Base-by-base conservation (phyloP, 2,329 filamentous ascomycete species). In the Colletotrichum coccodes region DNA sequence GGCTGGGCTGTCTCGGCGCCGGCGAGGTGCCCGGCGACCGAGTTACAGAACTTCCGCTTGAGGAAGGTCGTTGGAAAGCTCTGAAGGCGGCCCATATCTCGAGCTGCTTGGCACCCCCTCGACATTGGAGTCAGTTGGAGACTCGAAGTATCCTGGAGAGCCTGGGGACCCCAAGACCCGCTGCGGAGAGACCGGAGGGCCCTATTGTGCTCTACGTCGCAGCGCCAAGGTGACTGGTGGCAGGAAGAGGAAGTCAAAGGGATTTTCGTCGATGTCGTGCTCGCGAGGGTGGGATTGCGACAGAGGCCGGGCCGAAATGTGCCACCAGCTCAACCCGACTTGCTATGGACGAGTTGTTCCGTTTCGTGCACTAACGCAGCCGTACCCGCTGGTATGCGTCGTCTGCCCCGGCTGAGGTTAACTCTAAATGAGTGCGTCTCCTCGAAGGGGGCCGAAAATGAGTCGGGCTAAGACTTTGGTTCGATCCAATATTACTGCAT, bases 281-380 rank as follows among this genome's bases (percentile, higher is more conserved):
- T 68, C 49, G 26, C 61, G 40, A 47, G 65, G 65, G 54, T 59
- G 46, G n/a, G n/a, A 65, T 68, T 53, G 54, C 65, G 65, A 68
- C 61, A 68, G 47, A 54, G 34, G 34, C 6, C 23, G 38, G 32
- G 32, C 47, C 21, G 40, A 60, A 32, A 34, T n/a, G 34, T 26
- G 47, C 14, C 40, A 23, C 9, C 6, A 18, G 52, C 52, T 50
- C 30, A 30, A 6, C 16, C 30, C 0, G 40, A 14, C 5, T 63
- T 56, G 40, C 40, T 2, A 18, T n/a, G 26, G 26, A 57, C 28
- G 23, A 18, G 54, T 42, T 23, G 12, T 18, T 14, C 26, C n/a
- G 42, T 47, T 59, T 59, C n/a, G 21, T 30, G 54, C 40, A 28
- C 40, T 46, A 34, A 47, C n/a, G n/a, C n/a, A 36, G 6, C 28